Evolutionary conservation across 2,329 filamentous ascomycete genomes (phyloP).

Genomic region (Diaporthe aspalathi): DNA sequence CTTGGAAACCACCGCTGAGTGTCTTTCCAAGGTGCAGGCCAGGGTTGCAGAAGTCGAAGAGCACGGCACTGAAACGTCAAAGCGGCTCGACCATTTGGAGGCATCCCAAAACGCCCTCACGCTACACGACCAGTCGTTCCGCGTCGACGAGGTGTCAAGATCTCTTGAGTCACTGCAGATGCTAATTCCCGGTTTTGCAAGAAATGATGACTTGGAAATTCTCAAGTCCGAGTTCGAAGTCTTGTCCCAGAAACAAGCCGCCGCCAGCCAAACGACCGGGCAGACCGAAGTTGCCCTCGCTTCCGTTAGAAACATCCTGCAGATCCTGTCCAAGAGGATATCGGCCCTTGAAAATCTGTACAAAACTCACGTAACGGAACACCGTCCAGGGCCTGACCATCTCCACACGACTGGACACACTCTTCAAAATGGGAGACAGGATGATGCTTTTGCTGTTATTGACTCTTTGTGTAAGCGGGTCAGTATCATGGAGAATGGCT

Average conservation of each 20-base stretch:
- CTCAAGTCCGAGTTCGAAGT: not conserved
- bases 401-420: not conserved
- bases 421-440: not conserved
- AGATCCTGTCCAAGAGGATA: not conserved
- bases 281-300: not conserved
- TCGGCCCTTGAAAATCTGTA: not conserved
- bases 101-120: not conserved
- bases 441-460: not conserved
- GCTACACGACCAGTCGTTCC: not conserved
- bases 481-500: slow-evolving; percentile 10
- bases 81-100: not conserved
- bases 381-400: not conserved
- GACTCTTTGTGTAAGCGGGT: not conserved
- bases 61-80: not conserved
- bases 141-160: not conserved
- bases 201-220: not conserved
- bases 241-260: not conserved
- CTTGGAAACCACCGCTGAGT: not conserved
- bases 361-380: not conserved
- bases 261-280: not conserved
- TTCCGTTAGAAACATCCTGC: not conserved
- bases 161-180: not conserved
- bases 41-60: not conserved
- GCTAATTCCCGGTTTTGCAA: not conserved
- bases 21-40: not conserved